Percentiles rank a stretch among this genome's conserved stretches.
Conservation (phyloP, 2,329 filamentous ascomycete genomes). For the Xylariaceae sp. region DNA sequence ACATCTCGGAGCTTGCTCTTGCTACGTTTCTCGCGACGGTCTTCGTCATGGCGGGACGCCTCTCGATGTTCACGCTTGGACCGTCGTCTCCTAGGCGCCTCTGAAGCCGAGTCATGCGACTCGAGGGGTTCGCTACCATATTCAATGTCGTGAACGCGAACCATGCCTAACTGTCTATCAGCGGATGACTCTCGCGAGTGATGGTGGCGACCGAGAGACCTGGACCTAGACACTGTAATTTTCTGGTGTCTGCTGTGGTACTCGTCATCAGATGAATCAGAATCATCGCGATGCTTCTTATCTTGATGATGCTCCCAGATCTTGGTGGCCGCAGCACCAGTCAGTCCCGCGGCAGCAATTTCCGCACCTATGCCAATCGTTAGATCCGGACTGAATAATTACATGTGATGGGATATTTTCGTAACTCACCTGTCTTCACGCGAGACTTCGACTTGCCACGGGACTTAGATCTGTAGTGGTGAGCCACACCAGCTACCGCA, state of each 20-base stretch:
- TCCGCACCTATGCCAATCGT: slow-evolving; percentile 40
- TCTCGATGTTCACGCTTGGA: slow-evolving; percentile 34
- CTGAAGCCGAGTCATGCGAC: slow-evolving; percentile 46
- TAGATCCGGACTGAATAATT: slow-evolving; percentile 6
- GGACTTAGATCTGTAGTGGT: slow-evolving; percentile 52
- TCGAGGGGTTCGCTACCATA: slow-evolving; percentile 56
- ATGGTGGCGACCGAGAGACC: slow-evolving; percentile 37
- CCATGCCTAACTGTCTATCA: slow-evolving; percentile 63
- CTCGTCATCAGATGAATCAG: slow-evolving; percentile 34
- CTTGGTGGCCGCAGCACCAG: slow-evolving; percentile 56
- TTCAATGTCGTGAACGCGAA: slow-evolving; percentile 45
- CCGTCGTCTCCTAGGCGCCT: slow-evolving; percentile 38
- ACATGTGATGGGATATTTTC: neutral
- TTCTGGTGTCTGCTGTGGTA: slow-evolving; percentile 29
- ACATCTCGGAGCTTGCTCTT: slow-evolving; percentile 50
- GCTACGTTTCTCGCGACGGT: slow-evolving; percentile 45
- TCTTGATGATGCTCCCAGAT: slow-evolving; percentile 56
- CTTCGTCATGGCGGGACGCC: slow-evolving; percentile 32
- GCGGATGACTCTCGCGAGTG: slow-evolving; percentile 45
- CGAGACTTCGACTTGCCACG: slow-evolving; percentile 37
- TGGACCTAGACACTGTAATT: slow-evolving; percentile 40
- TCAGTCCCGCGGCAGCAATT: slow-evolving; percentile 55
- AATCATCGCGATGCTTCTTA: slow-evolving; percentile 48
- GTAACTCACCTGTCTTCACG: slow-evolving; percentile 38
- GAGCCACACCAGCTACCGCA: slow-evolving; percentile 52